Evolutionary conservation across 139 green algal genomes (phyloP).

Genomic region (Gonium pectorale): DNA sequence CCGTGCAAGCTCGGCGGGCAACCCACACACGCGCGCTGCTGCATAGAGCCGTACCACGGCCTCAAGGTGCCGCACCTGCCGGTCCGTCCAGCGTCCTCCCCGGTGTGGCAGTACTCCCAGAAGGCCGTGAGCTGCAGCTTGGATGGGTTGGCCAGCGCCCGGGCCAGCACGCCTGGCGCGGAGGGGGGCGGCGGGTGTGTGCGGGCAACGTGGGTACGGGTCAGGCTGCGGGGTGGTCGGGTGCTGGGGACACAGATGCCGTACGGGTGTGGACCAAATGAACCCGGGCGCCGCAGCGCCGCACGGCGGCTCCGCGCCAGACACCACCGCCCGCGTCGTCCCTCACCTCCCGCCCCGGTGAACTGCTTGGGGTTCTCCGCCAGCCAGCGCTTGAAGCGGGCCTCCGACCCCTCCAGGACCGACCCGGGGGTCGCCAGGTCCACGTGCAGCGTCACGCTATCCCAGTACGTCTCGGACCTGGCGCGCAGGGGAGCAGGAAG

Average conservation of each 20-base stretch:
- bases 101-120: slow-evolving; percentile 48
- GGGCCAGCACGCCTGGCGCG: neutral
- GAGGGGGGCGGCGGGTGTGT: neutral
- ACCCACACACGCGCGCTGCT: too few species aligned
- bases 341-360: slow-evolving; percentile 13
- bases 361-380: slow-evolving; percentile 43
- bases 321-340: too few species aligned
- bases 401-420: slow-evolving; percentile 58
- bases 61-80: slow-evolving; percentile 25
- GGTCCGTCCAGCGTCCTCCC: slow-evolving; percentile 33
- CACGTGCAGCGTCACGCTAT: slow-evolving; percentile 60
- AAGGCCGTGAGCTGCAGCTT: slow-evolving; percentile 33
- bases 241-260: too few species aligned
- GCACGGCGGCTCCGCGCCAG: too few species aligned
- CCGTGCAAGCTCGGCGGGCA: too few species aligned
- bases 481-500: neutral
- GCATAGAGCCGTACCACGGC: too few species aligned
- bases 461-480: slow-evolving; percentile 57
- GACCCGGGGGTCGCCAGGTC: slow-evolving; percentile 52
- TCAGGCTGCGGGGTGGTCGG: too few species aligned
- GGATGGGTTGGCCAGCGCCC: slow-evolving; percentile 22
- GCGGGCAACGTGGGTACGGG: too few species aligned
- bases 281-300: too few species aligned
- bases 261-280: too few species aligned
- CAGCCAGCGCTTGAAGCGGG: slow-evolving; percentile 46